Base-by-base conservation (phyloP, 1,284 basidiomycete species). In the Ganoderma boninense region DNA sequence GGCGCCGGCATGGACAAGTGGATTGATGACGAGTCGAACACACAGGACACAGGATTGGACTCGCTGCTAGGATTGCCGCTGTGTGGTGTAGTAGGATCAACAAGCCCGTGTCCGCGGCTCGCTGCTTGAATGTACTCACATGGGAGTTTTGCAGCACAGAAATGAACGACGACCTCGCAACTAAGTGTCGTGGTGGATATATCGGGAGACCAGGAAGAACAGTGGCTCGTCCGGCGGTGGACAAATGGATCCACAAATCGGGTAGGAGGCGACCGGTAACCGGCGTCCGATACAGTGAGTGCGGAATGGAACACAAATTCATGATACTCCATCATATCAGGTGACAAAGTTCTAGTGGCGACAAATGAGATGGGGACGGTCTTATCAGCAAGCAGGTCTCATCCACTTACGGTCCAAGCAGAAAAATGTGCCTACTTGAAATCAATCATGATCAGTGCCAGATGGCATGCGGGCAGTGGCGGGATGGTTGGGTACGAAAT, bases 31-130 rank as follows among this genome's bases (percentile, higher is more conserved):
- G 54, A 32, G 14, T 54, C 26, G 52, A 29, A 57, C 16, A 57
- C 54, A 57, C 29, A 29, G 52, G 29, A 57, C 16, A 57, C 54
- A 57, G 54, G 54, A 57, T 35, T 57, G 54, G 54, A 57, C 20
- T 57, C 7, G 54, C 54, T 32, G 32, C 29, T 7, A 57, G 18
- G 16, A 29, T 57, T 29, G 16, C 46, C 46, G 20, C 54, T 35
- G 29, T 26, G 13, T 3, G 49, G 23, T 8, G 46, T 57, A 57
- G 54, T 57, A 57, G 54, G 54, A 57, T 57, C 54, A 57, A 57
- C 49, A 52, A 26, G 49, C 54, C 54, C 14, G 54, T 57, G 11
- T 10, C 32, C 29, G 54, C n/a, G n/a, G 46, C 44, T 46, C 44
- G 44, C 44, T 18, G 44, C 44, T 46, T 26, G n/a, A 4, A 26